Base-by-base conservation (phyloP, 2,329 filamentous ascomycete species). In the Grosmannia penicillata region DNA sequence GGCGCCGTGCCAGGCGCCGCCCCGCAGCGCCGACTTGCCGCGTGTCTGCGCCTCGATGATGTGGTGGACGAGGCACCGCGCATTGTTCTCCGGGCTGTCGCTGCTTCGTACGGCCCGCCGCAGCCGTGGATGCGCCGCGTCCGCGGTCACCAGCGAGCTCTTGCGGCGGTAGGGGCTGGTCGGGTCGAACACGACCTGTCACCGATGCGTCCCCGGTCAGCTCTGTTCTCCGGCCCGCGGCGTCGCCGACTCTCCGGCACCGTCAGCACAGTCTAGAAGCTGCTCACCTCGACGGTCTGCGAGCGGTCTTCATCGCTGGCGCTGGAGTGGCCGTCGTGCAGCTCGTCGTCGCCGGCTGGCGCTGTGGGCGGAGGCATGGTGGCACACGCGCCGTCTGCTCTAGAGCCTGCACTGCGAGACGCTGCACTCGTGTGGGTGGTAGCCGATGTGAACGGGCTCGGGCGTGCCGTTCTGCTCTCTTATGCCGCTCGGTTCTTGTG, bases 1-100 rank as follows among this genome's bases (percentile, higher is more conserved):
- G 8, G 10, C 14, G 22, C 23, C 25, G 32, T 4, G 5, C 19
- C 32, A 10, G 33, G 6, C 17, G 15, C 23, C 4, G 33, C 36
- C 23, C 22, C 40, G 23, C 44, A 47, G n/a, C 33, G 32, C 36
- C 18, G 52, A 44, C 30, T 52, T 52, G 37, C 46, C 54, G 15
- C 52, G 56, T 39, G 63, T 61, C 50, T 78, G 72, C 33, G 57
- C 65, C 38, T 78, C 73, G 43, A 80, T 62, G 36, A 79, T 65
- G 40, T 77, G 70, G 51, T 81, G 76, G 24, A 80, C 75, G 27
- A 78, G 63, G 47, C 75, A 80, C 49, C 75, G 70, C 11, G 69
- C 68, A 47, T 65, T 64, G 43, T 57, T 43, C 1, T 54, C 25
- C 3, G 34, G 13, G 4, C 17, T 17, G 19, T 14, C 15, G 6